Conservation (phyloP, 2,329 filamentous ascomycete species). For the Sporothrix brunneoviolacea region DNA sequence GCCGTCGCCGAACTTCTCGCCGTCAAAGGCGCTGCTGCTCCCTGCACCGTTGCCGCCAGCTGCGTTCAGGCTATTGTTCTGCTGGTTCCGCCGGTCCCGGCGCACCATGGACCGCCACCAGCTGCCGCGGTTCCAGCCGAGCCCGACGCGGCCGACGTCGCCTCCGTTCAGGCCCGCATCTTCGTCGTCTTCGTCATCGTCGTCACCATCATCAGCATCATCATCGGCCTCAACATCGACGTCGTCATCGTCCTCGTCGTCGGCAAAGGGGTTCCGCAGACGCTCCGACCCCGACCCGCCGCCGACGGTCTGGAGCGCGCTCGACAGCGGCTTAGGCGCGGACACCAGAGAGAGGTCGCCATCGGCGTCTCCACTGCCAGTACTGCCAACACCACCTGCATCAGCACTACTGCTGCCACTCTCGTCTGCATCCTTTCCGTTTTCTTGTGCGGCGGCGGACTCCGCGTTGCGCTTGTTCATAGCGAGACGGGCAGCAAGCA, state of each 20-base stretch:
- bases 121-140: slow-evolving; percentile 28
- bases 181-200: slow-evolving; percentile 34
- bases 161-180: slow-evolving; percentile 31
- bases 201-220: slow-evolving; percentile 26
- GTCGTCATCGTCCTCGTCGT: slow-evolving; percentile 51
- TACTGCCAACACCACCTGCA: too few species aligned
- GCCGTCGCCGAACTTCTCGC: slow-evolving; percentile 30
- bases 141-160: slow-evolving; percentile 21
- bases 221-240: slow-evolving; percentile 46
- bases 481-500: slow-evolving; percentile 81
- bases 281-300: slow-evolving; percentile 21
- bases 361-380: neutral
- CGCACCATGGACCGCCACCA: slow-evolving; percentile 32
- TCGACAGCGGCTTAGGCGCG: slow-evolving; percentile 5
- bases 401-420: neutral
- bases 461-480: slow-evolving; percentile 59
- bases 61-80: neutral
- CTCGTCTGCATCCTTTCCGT: slow-evolving; percentile 29
- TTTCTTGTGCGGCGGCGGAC: slow-evolving; percentile 36
- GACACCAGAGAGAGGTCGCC: slow-evolving; percentile 4
- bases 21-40: neutral
- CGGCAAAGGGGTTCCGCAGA: slow-evolving; percentile 48
- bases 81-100: slow-evolving; percentile 12
- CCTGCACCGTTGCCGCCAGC: neutral
- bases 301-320: slow-evolving; percentile 13